A percentile compares a stretch with the other conserved stretches of the same genome.
Conservation (phyloP, 208 protist genomes). For the Naegleria fowleri region DNA sequence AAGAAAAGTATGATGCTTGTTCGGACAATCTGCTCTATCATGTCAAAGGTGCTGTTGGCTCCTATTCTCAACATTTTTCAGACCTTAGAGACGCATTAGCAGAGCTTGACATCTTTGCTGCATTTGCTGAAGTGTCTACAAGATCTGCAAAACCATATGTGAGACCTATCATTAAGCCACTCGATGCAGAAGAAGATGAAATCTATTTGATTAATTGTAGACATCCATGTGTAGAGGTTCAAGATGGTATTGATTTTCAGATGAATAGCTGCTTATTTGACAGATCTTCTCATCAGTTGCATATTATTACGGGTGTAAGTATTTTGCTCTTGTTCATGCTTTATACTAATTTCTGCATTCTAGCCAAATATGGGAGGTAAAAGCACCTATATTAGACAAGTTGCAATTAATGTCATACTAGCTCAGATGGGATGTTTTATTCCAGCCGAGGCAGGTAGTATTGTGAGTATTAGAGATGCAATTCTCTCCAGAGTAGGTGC, state of each 20-base stretch:
- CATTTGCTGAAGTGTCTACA: constrained; percentile 75
- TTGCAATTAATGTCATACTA: constrained; percentile 90
- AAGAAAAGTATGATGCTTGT: constrained; percentile 53
- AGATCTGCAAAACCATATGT: constrained; percentile 77
- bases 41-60: constrained; percentile 79
- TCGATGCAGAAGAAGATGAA: neutral
- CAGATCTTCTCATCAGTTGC: constrained; percentile 34
- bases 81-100: constrained; percentile 83
- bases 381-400: constrained; percentile 95
- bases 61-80: constrained; percentile 87
- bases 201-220: constrained; percentile 47
- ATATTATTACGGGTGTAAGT: constrained; percentile 70
- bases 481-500: constrained; percentile 98
- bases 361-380: constrained; percentile 72
- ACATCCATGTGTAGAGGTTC: constrained; percentile 72
- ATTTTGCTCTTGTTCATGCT: neutral
- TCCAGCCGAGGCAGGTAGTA: constrained; percentile 76
- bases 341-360: neutral
- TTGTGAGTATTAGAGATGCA: constrained; percentile 73
- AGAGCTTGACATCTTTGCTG: constrained; percentile 83
- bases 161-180: constrained; percentile 59
- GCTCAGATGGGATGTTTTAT: constrained; percentile 99
- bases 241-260: constrained; percentile 62
- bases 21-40: constrained; percentile 73
- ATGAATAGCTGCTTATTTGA: constrained; percentile 63